Percentiles rank a stretch among this genome's conserved stretches.
Evolutionary conservation across 1,139 yeast genomes (phyloP).

Genomic region (Candida freyschussii): DNA sequence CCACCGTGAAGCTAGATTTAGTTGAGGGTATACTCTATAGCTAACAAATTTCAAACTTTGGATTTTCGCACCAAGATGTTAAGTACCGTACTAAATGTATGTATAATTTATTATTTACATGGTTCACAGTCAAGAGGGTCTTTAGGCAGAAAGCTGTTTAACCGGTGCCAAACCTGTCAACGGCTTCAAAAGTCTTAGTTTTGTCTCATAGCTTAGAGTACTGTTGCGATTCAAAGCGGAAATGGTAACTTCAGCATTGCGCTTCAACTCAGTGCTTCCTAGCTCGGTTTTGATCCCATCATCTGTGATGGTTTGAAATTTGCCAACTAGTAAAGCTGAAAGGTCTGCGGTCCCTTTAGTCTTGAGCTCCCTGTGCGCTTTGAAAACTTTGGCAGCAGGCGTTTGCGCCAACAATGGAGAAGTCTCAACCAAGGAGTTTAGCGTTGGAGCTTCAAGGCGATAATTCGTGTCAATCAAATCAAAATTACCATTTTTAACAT

Average conservation of each 20-base stretch:
- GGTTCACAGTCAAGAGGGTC: not conserved
- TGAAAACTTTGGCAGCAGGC: slow-evolving; percentile 17
- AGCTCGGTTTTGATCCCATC: slow-evolving; percentile 8
- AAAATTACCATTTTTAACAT: too few species aligned
- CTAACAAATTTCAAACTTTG: slow-evolving; percentile 5
- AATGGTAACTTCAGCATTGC: slow-evolving; percentile 22
- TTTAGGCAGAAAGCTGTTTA: slow-evolving; percentile 14
- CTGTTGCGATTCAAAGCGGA: slow-evolving; percentile 20
- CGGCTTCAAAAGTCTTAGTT: slow-evolving; percentile 22
- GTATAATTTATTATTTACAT: not conserved
- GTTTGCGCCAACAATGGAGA: slow-evolving; percentile 21
- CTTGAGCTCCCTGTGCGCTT: slow-evolving; percentile 17
- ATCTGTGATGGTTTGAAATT: slow-evolving; percentile 5
- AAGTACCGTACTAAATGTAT: slow-evolving; percentile 1
- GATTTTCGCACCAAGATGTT: too few species aligned
- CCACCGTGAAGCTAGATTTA: slow-evolving; percentile 42
- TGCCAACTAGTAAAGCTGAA: slow-evolving; percentile 18
- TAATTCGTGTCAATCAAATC: slow-evolving; percentile 13
- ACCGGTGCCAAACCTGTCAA: slow-evolving; percentile 23
- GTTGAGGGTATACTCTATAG: slow-evolving; percentile 29
- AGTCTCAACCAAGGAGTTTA: slow-evolving; percentile 10
- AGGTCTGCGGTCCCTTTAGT: slow-evolving; percentile 14
- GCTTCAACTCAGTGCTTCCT: slow-evolving; percentile 17
- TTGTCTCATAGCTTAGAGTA: slow-evolving; percentile 14
- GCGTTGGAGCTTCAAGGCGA: slow-evolving; percentile 17